A percentile compares a stretch with the other conserved stretches of the same genome.
These are phyloP conservation scores for Mimosa pudica DNA, from an alignment of 306 rosid genomes.

Conservation along the genomic window DNA sequence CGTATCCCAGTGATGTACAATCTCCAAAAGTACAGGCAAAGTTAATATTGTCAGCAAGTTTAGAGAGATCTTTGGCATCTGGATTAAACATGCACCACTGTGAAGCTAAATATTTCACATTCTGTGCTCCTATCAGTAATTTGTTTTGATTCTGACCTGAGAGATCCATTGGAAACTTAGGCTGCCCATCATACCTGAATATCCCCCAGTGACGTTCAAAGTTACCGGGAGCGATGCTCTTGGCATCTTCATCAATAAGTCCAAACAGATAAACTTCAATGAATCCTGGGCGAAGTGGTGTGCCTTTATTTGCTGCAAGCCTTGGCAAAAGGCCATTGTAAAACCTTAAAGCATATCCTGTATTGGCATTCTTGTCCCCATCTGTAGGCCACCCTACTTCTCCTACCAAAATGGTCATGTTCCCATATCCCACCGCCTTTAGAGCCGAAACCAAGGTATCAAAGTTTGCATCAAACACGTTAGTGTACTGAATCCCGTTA, in stretches of 20 bases:
- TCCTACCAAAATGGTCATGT: slow-evolving; percentile 79
- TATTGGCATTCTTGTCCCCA: slow-evolving; percentile 90
- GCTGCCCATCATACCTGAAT: slow-evolving; percentile 85
- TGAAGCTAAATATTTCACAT: slow-evolving; percentile 65
- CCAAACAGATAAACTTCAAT: slow-evolving; percentile 91
- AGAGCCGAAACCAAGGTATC: slow-evolving; percentile 89
- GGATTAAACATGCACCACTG: slow-evolving; percentile 89
- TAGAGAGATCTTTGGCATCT: slow-evolving; percentile 76
- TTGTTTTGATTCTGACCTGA: slow-evolving; percentile 83
- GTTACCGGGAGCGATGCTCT: slow-evolving; percentile 84
- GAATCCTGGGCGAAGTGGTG: slow-evolving; percentile 74
- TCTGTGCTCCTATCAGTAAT: slow-evolving; percentile 58
- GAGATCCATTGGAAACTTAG: slow-evolving; percentile 71
- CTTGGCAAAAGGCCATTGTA: slow-evolving; percentile 77
- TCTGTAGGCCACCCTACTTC: slow-evolving; percentile 99
- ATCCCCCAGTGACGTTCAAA: slow-evolving; percentile 98
- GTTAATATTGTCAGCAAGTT: slow-evolving; percentile 73
- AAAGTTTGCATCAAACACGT: slow-evolving; percentile 92
- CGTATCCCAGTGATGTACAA: slow-evolving; percentile 90
- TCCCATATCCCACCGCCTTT: slow-evolving; percentile 63
- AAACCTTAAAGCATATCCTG: slow-evolving; percentile 73
- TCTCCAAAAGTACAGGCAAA: slow-evolving; percentile 80
- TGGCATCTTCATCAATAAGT: slow-evolving; percentile 82
- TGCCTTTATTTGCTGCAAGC: slow-evolving; percentile 75
- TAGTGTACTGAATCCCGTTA: slow-evolving; percentile 68